Evolutionary conservation across 306 rosid species (phyloP).

Genomic region (Lathyrus tuberosus): DNA sequence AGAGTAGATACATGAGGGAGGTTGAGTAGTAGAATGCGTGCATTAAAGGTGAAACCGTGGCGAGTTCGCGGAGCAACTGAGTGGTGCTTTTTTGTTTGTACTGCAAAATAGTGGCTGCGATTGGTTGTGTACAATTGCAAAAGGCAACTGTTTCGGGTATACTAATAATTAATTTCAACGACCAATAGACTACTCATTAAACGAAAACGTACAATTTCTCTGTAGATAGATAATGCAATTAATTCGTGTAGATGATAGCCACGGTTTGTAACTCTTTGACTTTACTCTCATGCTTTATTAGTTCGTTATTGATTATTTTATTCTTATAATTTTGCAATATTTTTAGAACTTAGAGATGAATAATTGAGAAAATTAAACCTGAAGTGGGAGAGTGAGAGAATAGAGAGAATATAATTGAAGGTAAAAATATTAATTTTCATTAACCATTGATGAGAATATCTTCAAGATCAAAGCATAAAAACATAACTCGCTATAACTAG

Average conservation of each 20-base stretch:
- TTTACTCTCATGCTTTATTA: not conserved
- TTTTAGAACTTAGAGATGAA: too few species aligned
- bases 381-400: too few species aligned
- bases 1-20: not conserved
- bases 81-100: slow-evolving; percentile 10
- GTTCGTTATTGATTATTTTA: too few species aligned
- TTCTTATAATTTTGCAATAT: too few species aligned
- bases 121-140: not conserved
- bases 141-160: not conserved
- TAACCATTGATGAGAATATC: too few species aligned
- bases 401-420: too few species aligned
- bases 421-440: too few species aligned
- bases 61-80: slow-evolving; percentile 53
- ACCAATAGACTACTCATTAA: slow-evolving; percentile 1
- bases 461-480: too few species aligned
- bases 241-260: not conserved
- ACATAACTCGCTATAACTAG: too few species aligned
- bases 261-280: not conserved
- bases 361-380: too few species aligned
- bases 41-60: slow-evolving; percentile 59
- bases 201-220: not conserved
- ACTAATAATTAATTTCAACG: not conserved
- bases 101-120: not conserved
- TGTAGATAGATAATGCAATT: not conserved
- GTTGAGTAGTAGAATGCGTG: not conserved